Conservation (phyloP, 495 filamentous ascomycete species). For the Talaromyces adpressus region DNA sequence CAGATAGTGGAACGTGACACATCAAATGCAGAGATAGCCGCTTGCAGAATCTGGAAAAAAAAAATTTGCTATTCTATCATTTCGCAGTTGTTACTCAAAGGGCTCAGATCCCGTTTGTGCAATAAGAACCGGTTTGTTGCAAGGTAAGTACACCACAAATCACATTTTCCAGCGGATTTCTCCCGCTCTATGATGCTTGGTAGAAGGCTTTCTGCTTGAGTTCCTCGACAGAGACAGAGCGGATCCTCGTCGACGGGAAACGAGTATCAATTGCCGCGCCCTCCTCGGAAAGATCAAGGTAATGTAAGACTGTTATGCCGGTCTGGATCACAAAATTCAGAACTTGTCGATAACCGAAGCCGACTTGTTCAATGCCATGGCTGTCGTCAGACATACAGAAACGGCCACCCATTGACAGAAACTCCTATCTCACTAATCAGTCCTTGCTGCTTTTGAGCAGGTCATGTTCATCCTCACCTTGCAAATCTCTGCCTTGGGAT, state of each 20-base stretch:
- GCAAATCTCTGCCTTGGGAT: conserved; percentile 74
- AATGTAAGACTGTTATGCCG: conserved; percentile 39
- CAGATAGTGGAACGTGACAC: background rate
- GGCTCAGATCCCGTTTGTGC: background rate
- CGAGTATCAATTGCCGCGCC: conserved; percentile 24
- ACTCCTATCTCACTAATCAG: conserved; percentile 36
- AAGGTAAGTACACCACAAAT: background rate
- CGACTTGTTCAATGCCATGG: conserved; percentile 76
- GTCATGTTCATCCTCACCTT: conserved; percentile 44
- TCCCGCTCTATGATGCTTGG: background rate
- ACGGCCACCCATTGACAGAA: conserved; percentile 57
- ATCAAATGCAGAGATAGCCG: conserved; percentile 1
- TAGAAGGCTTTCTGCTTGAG: conserved; percentile 21
- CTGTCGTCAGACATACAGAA: conserved; percentile 91
- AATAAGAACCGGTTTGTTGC: background rate
- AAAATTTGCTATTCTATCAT: background rate
- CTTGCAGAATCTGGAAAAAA: background rate
- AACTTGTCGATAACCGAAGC: conserved; percentile 56
- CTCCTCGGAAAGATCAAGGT: conserved; percentile 25
- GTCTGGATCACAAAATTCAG: conserved; percentile 47
- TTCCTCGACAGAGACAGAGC: conserved; percentile 16
- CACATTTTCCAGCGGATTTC: background rate
- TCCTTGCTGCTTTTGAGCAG: background rate
- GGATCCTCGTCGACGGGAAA: conserved; percentile 33
- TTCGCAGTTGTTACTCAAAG: background rate